A percentile compares a stretch with the other conserved stretches of the same genome.
Evolutionary conservation across 371 early-diverging fungal genomes (phyloP).

Genomic region (Haplosporangium sp.): DNA sequence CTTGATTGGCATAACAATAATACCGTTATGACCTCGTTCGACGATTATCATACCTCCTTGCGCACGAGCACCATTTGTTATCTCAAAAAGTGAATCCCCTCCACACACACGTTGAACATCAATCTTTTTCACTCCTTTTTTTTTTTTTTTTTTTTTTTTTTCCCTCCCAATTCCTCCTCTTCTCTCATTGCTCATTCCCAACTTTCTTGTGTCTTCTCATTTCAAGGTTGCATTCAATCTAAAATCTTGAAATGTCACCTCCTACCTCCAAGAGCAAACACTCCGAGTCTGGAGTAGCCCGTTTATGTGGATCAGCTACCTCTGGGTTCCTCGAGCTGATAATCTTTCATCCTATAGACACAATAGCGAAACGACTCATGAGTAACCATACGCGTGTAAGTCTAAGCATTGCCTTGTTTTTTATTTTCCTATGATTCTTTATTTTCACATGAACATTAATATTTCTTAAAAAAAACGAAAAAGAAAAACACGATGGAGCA

Average conservation of each 20-base stretch:
- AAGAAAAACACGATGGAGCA: no score
- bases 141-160: no score
- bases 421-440: neutral
- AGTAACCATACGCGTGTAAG: conserved; percentile 86
- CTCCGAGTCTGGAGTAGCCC: conserved; percentile 85
- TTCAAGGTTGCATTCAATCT: no score
- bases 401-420: neutral
- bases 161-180: no score
- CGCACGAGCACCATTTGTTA: conserved; percentile 10
- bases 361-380: conserved; percentile 98
- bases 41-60: neutral
- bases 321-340: conserved; percentile 95
- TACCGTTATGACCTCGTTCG: no score
- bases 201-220: no score
- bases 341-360: conserved; percentile 98
- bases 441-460: no score
- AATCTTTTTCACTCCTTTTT: no score
- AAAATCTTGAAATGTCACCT: conserved; percentile 63
- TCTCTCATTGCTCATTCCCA: no score
- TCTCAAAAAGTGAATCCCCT: neutral
- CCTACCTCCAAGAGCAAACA: conserved; percentile 66
- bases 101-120: neutral
- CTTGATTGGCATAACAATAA: no score
- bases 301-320: conserved; percentile 91
- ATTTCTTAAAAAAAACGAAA: no score